These are phyloP conservation scores for Ananas comosus DNA, from an alignment of 176 grass and related monocot species.

Conservation along the genomic window DNA sequence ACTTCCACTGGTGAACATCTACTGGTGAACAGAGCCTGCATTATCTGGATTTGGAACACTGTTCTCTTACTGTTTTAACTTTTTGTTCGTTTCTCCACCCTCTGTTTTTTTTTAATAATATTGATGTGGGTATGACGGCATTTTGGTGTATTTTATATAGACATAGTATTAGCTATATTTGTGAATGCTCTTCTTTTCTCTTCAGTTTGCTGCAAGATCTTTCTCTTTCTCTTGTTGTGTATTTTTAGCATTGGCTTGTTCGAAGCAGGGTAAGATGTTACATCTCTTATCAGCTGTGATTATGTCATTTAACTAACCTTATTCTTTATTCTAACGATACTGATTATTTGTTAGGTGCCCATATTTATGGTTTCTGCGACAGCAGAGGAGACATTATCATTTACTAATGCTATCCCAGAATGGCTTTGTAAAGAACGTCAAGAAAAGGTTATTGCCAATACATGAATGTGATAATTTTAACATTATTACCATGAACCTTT, in stretches of 20 bases:
- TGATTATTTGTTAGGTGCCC: constrained; percentile 35
- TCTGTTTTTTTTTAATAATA: too few species aligned
- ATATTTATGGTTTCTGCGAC: constrained; percentile 71
- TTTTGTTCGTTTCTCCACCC: too few species aligned
- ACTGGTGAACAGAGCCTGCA: too few species aligned
- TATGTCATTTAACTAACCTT: too few species aligned
- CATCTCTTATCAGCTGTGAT: background rate
- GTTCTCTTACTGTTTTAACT: too few species aligned
- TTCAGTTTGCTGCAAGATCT: background rate
- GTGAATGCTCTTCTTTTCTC: background rate
- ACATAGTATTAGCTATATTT: background rate
- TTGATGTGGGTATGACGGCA: too few species aligned
- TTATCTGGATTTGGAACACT: too few species aligned
- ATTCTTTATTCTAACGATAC: too few species aligned
- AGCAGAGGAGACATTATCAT: constrained; percentile 51
- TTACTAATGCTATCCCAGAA: constrained; percentile 73
- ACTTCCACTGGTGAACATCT: too few species aligned
- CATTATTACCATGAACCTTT: constrained; percentile 4
- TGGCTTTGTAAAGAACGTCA: constrained; percentile 84
- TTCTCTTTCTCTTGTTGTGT: background rate
- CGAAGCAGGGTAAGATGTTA: background rate
- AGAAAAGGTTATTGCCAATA: constrained; percentile 56
- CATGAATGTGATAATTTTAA: constrained; percentile 15
- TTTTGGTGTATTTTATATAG: background rate
- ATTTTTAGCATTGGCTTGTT: background rate